A percentile compares a stretch with the other conserved stretches of the same genome.
phyloP scores from a whole-genome alignment of 2,329 filamentous ascomycete species.

The Paramyrothecium sp. region DNA sequence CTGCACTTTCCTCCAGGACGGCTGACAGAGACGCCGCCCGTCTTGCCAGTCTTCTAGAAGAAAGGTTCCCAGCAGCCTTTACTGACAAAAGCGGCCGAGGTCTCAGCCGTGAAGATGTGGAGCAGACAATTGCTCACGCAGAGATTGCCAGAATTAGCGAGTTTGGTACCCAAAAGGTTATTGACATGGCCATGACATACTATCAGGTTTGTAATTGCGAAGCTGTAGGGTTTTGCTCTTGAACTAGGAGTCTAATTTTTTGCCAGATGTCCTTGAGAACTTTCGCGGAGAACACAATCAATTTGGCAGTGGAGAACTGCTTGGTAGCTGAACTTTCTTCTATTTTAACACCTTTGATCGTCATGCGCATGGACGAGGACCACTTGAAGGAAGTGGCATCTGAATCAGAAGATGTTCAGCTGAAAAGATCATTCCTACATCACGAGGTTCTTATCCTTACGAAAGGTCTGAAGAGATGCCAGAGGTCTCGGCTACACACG shows the following conservation, averaged over 20 bases:
- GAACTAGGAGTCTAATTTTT: not conserved
- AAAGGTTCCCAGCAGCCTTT: conserved; percentile 19
- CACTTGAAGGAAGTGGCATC: conserved; percentile 23
- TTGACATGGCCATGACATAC: conserved; percentile 43
- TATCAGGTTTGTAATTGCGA: conserved; percentile 33
- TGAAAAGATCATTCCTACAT: not conserved
- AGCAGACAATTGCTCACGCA: conserved; percentile 2
- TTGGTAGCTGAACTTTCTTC: conserved; percentile 37
- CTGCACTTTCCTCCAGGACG: conserved; percentile 1
- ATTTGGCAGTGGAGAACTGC: conserved; percentile 47
- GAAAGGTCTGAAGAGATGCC: not conserved
- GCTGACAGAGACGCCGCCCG: conserved; percentile 10
- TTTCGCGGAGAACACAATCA: conserved; percentile 48
- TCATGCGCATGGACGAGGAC: conserved; percentile 31
- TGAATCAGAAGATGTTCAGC: not conserved
- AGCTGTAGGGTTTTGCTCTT: fast-evolving
- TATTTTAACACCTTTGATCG: conserved; percentile 37
- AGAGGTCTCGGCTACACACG: not conserved
- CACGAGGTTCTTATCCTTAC: not conserved
- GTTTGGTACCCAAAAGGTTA: conserved; percentile 36
- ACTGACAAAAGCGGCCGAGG: not conserved
- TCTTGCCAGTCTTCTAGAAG: conserved; percentile 3
- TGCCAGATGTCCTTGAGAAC: conserved; percentile 38
- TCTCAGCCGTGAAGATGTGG: not conserved
- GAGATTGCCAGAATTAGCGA: conserved; percentile 13